phyloP scores from a whole-genome alignment of 306 rosid genomes.

The Boehmeria nivea region DNA sequence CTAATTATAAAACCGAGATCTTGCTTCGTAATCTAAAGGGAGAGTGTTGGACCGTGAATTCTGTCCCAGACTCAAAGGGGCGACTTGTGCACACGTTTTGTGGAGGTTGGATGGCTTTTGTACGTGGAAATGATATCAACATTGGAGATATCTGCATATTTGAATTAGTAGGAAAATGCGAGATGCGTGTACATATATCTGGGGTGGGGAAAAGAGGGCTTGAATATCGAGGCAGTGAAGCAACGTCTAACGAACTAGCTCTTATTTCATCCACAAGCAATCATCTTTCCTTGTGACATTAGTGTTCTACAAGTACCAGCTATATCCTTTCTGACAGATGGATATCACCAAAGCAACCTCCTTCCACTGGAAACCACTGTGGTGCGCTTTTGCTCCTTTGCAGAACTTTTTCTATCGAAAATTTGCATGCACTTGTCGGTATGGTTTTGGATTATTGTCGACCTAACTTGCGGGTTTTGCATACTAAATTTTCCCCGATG shows the following conservation, averaged over 20 bases:
- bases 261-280: slow-evolving; percentile 33
- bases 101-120: slow-evolving; percentile 96
- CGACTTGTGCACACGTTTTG: slow-evolving; percentile 76
- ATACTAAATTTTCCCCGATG: not conserved
- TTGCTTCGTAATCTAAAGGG: slow-evolving; percentile 64
- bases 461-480: slow-evolving; percentile 4
- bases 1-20: slow-evolving; percentile 67
- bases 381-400: slow-evolving; percentile 17
- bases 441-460: not conserved
- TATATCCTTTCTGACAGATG: too few relatives aligned
- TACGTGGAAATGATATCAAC: slow-evolving; percentile 70
- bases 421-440: slow-evolving; percentile 1
- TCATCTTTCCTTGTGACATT: slow-evolving; percentile 27
- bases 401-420: not conserved
- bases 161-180: slow-evolving; percentile 60
- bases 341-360: too few relatives aligned
- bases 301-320: not conserved
- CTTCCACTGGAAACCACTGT: too few relatives aligned
- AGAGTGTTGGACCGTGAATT: slow-evolving; percentile 79
- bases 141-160: slow-evolving; percentile 81
- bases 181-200: slow-evolving; percentile 70
- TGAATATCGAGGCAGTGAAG: slow-evolving; percentile 38
- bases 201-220: slow-evolving; percentile 58
- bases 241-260: slow-evolving; percentile 34
- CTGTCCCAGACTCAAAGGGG: slow-evolving; percentile 82